phyloP scores from a whole-genome alignment of 164 flowering plant species.

The Tetracentron sinense region DNA sequence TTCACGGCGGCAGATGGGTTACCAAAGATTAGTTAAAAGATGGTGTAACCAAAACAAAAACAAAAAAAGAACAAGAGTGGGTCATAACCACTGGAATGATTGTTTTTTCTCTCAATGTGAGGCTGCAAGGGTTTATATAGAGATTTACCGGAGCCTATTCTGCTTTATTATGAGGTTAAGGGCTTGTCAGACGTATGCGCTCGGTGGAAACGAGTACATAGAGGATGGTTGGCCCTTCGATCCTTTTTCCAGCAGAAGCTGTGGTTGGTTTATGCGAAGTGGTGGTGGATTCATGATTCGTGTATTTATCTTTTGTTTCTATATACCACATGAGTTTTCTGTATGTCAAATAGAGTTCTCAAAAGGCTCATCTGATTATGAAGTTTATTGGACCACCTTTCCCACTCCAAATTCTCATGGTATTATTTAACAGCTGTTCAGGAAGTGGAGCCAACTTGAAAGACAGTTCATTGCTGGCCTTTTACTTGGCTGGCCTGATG shows the following conservation, averaged over 20 bases:
- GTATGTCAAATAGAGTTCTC: constrained; percentile 2
- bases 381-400: too few relatives aligned
- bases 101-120: neutral
- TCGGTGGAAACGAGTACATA: too few relatives aligned
- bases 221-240: constrained; percentile 1
- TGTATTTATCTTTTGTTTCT: neutral
- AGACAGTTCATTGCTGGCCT: too few relatives aligned
- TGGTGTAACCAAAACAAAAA: neutral
- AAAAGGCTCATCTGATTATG: too few relatives aligned
- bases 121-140: neutral
- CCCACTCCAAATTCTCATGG: too few relatives aligned
- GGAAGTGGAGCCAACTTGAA: too few relatives aligned
- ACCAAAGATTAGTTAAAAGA: constrained; percentile 52
- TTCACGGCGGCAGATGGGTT: constrained; percentile 81
- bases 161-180: too few relatives aligned
- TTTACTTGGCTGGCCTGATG: too few relatives aligned
- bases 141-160: too few relatives aligned
- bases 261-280: neutral
- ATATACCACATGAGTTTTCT: constrained; percentile 1
- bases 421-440: neutral
- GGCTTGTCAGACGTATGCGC: too few relatives aligned
- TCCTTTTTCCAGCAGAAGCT: constrained; percentile 10
- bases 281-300: constrained; percentile 3
- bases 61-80: neutral
- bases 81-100: neutral